These are phyloP conservation scores for Emmonsiellopsis sp. DNA, from an alignment of 2,329 filamentous ascomycete genomes.

Conservation along the genomic window DNA sequence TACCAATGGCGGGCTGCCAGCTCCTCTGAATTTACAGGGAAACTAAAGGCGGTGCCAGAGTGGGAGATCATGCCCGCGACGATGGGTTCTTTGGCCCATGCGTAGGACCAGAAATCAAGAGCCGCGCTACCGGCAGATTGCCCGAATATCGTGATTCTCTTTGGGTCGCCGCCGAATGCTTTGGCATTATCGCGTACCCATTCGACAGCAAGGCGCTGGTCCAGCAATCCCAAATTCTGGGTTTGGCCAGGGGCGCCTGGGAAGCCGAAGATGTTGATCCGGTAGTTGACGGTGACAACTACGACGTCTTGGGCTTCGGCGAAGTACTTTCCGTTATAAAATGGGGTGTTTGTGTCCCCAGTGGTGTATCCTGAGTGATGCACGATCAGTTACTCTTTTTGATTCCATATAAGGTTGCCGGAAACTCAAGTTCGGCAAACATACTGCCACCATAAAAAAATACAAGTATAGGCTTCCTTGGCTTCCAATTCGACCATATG, in stretches of 20 bases:
- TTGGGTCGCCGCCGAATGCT: conserved; percentile 43
- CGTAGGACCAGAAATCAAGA: conserved; percentile 15
- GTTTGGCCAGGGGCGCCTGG: conserved; percentile 23
- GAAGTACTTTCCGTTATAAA: conserved; percentile 29
- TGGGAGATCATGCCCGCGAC: conserved; percentile 29
- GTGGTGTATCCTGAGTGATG: conserved; percentile 23
- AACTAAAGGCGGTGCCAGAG: conserved; percentile 35
- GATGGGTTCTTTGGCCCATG: conserved; percentile 28
- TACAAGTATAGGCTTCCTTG: conserved; percentile 30
- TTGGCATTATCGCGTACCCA: conserved; percentile 45
- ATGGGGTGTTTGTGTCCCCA: conserved; percentile 27
- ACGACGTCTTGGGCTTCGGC: conserved; percentile 31
- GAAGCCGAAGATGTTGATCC: conserved; percentile 37
- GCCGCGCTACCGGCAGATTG: conserved; percentile 33
- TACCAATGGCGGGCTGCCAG: conserved; percentile 36
- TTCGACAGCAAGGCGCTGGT: conserved; percentile 45
- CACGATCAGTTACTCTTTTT: not conserved
- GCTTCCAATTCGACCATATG: conserved; percentile 20
- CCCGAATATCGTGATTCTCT: conserved; percentile 39
- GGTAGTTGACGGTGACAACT: conserved; percentile 36
- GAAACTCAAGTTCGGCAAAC: conserved; percentile 6
- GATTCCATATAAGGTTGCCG: not conserved
- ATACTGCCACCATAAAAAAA: conserved; percentile 34
- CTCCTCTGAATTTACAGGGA: conserved; percentile 30
- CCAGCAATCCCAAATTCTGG: conserved; percentile 39